Base-by-base conservation (phyloP, 1,284 basidiomycete species). In the Fomes fomentarius region DNA sequence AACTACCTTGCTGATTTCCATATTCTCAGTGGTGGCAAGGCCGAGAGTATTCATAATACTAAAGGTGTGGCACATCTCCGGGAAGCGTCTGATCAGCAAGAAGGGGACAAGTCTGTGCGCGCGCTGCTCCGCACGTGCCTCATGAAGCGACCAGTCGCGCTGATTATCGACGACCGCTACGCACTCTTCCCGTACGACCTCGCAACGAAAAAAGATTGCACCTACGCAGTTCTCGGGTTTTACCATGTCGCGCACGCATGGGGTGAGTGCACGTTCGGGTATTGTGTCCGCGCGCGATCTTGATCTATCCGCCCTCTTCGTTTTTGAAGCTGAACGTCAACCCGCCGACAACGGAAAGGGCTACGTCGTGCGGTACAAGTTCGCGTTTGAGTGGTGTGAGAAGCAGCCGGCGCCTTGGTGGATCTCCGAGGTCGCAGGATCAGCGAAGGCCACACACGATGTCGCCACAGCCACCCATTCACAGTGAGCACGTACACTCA, bases 321-420 rank as follows among this genome's bases (percentile, higher is more conserved):
- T n/a, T n/a, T n/a, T n/a, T n/a, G n/a, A n/a, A 91, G 87, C 86
- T 39, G 89, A 91, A 71, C 81, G 78, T 53, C 82, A 88, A 59
- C 63, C 74, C 2, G 71, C 78, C 9, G 67, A 69, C 28, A 82
- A 79, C 52, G 70, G 72, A 17, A 66, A 63, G 28, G 77, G 79
- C 6, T 71, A 70, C 40, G 81, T 89, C 17, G 76, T 89, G 5
- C 77, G 89, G 10, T 89, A 82, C 68, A 92, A 92, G 66, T 91
- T 92, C 62, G 83, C 85, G 6, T 92, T 92, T 61, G 84, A 87
- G 58, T 92, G 89, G 87, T 89, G 86, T 58, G 79, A 84, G 57
- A 78, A 76, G 43, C 89, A 91, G 71, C 86, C 80, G 31, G 60
- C 71, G 45, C 74, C 84, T 9, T 86, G 84, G 84, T 86, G 84